These are phyloP conservation scores for Ogataea methylovora DNA, from an alignment of 805 yeast genomes.

Conservation along the genomic window DNA sequence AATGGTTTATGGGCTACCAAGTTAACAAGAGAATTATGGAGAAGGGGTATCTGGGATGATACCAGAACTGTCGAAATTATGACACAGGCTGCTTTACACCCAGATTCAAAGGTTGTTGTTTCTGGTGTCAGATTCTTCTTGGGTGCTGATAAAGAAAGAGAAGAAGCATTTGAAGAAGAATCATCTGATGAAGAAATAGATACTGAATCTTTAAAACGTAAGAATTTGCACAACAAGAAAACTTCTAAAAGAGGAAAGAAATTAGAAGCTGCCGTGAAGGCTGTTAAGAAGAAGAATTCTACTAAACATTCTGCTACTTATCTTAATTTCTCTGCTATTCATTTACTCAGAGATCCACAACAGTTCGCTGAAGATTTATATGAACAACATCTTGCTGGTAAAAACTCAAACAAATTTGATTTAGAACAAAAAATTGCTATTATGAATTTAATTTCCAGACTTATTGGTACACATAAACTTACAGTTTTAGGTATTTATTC, in stretches of 20 bases:
- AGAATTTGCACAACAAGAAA: constrained; percentile 77
- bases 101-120: constrained; percentile 76
- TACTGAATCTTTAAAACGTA: constrained; percentile 67
- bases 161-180: constrained; percentile 70
- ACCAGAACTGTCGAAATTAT: constrained; percentile 93
- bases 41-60: constrained; percentile 98
- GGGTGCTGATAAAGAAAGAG: constrained; percentile 93
- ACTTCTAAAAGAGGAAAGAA: constrained; percentile 73
- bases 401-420: constrained; percentile 61
- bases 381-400: constrained; percentile 61
- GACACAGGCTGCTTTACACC: constrained; percentile 91
- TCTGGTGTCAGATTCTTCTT: constrained; percentile 89
- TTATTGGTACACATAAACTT: constrained; percentile 92
- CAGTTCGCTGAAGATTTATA: constrained; percentile 89
- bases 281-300: constrained; percentile 55
- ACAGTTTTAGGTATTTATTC: constrained; percentile 87
- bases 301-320: constrained; percentile 55
- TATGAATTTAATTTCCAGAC: constrained; percentile 79
- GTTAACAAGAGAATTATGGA: constrained; percentile 91
- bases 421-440: constrained; percentile 85
- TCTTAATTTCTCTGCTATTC: constrained; percentile 91
- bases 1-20: constrained; percentile 93
- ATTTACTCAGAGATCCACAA: constrained; percentile 91
- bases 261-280: constrained; percentile 65
- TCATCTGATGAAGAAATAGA: constrained; percentile 67